Base-by-base conservation (phyloP, 257 asterid species). In the Galeopsis tetrahit region DNA sequence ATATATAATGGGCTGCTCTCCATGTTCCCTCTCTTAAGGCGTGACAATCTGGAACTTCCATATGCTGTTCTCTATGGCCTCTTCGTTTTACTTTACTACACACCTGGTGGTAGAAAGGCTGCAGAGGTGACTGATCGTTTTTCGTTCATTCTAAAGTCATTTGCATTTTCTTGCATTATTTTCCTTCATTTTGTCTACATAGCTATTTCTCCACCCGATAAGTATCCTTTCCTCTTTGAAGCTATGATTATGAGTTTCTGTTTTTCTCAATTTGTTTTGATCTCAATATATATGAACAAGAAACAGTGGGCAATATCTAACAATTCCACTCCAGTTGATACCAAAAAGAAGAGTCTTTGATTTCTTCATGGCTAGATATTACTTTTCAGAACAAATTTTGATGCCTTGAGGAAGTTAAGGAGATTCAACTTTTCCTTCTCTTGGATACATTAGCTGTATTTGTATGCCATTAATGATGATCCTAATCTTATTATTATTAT, bases 1-100 rank as follows among this genome's bases (percentile, higher is more conserved):
- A 82, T 90, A 61, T 80, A 81, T 69, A 66, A 74, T 78, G 90
- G 85, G 15, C 43, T 92, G 79, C 90, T 92, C 75, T 95, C 98
- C 70, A 90, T 90, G 94, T 92, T 92, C 80, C 99, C 99, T 75
- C 97, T 95, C 70, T 79, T 95, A 73, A 84, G 71, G 56, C 96
- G 95, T 7, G 99, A 92, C 82, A 75, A 87, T 13, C 73, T 94
- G 82, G 81, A 84, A 32, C 69, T 91, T 60, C 89, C 96, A 15
- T 92, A 92, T 69, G 76, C 73, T 44, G 85, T 94, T 82, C 74
- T 95, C 35, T 82, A 83, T 75, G 87, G 86, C 66, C 91, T 92
- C 64, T 95, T 90, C 78, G 65, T 78, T 79, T 90, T 92, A 76
- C 84, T 95, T 69, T 90, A 79, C 86, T 42, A 85, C 52, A 81